These are phyloP conservation scores for Lepraria neglecta DNA, from an alignment of 495 filamentous ascomycete species.

Conservation along the genomic window DNA sequence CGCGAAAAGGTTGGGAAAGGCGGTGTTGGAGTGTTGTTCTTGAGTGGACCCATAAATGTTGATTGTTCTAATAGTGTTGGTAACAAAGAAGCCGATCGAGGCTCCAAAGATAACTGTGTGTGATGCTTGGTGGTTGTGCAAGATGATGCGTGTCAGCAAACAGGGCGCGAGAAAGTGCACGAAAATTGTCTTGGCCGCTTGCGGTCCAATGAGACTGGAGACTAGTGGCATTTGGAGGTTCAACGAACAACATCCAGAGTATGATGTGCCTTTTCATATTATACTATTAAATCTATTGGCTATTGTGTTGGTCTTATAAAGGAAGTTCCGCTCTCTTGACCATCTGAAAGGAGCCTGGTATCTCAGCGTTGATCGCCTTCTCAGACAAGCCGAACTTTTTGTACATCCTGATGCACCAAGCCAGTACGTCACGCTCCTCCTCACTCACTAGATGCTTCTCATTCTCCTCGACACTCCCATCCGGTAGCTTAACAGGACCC, in stretches of 20 bases:
- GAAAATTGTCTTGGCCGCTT: constrained; percentile 9
- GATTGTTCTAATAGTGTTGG: not conserved
- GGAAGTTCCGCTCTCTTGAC: not conserved
- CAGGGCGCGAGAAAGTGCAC: constrained; percentile 13
- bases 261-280: no score
- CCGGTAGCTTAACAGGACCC: not conserved
- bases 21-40: constrained; percentile 1
- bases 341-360: not conserved
- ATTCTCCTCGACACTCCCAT: not conserved
- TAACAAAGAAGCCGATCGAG: not conserved
- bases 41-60: constrained; percentile 29
- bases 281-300: no score
- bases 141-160: constrained; percentile 11
- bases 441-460: not conserved
- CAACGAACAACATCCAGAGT: no score
- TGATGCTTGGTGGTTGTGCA: constrained; percentile 1
- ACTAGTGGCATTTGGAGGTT: not conserved
- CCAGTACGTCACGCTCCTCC: constrained; percentile 2
- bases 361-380: constrained; percentile 6
- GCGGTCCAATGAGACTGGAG: not conserved
- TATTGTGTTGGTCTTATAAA: no score
- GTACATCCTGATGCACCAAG: constrained; percentile 18
- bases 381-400: constrained; percentile 13
- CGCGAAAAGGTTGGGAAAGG: constrained; percentile 1
- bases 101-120: not conserved